Evolutionary conservation across 805 yeast genomes (phyloP).

Genomic region (Candida nanaspora): DNA sequence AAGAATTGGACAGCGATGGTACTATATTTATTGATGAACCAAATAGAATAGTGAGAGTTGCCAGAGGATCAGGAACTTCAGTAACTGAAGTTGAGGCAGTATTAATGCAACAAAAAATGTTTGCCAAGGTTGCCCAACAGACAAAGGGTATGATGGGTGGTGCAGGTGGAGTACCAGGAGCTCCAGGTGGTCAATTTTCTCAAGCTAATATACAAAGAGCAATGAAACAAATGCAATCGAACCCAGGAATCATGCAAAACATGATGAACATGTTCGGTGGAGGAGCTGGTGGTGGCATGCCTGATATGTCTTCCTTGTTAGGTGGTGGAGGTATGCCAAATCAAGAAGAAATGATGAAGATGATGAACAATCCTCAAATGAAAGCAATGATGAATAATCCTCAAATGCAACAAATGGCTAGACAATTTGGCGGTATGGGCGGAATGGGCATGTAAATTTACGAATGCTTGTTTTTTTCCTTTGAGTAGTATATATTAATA

Average conservation of each 20-base stretch:
- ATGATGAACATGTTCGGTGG: conserved; percentile 73
- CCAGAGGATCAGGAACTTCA: conserved; percentile 89
- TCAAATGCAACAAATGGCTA: conserved; percentile 66
- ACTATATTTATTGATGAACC: conserved; percentile 74
- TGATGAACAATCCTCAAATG: conserved; percentile 31
- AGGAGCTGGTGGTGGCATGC: conserved; percentile 54
- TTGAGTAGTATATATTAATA: too few species aligned
- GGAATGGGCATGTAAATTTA: background rate
- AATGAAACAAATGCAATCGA: conserved; percentile 57
- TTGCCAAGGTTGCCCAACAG: conserved; percentile 86
- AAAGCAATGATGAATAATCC: conserved; percentile 60
- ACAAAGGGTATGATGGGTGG: conserved; percentile 53
- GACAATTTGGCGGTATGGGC: conserved; percentile 18
- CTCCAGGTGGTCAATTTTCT: conserved; percentile 26
- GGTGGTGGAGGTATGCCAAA: conserved; percentile 44
- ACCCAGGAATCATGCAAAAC: conserved; percentile 69
- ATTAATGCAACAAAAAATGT: conserved; percentile 82
- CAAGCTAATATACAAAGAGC: conserved; percentile 33
- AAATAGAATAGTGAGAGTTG: conserved; percentile 79
- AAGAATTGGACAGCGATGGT: conserved; percentile 90
- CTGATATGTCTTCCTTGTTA: conserved; percentile 61
- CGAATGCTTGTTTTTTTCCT: too few species aligned
- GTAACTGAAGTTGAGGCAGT: conserved; percentile 92
- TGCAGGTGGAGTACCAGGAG: conserved; percentile 16
- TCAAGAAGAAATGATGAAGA: conserved; percentile 37